phyloP scores from a whole-genome alignment of 495 filamentous ascomycete genomes.

The Talaromyces proteolyticus region DNA sequence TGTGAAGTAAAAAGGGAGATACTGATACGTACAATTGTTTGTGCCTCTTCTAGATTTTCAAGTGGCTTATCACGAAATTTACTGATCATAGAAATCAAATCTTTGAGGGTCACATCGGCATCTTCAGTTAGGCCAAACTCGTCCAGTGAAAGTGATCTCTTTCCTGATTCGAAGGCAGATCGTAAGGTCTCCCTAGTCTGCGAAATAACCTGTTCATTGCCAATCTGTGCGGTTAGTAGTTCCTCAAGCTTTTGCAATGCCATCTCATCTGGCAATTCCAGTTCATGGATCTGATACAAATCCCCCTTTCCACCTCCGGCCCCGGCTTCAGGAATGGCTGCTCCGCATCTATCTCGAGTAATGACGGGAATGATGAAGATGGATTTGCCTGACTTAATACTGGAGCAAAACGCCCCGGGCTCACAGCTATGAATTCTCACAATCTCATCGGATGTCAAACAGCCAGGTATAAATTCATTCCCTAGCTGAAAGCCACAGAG shows the following conservation, averaged over 20 bases:
- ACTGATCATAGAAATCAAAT: constrained; percentile 22
- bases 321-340: constrained; percentile 64
- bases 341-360: constrained; percentile 42
- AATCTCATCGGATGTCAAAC: constrained; percentile 56
- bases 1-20: not conserved
- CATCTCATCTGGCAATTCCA: constrained; percentile 46
- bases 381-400: constrained; percentile 43
- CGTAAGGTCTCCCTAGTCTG: constrained; percentile 26
- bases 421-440: constrained; percentile 89
- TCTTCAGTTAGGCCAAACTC: constrained; percentile 31
- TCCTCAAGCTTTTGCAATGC: constrained; percentile 41
- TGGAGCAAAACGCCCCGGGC: constrained; percentile 57
- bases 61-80: not conserved
- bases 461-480: constrained; percentile 62
- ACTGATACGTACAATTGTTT: constrained; percentile 16
- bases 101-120: constrained; percentile 36
- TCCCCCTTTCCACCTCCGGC: constrained; percentile 78
- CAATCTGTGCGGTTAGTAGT: constrained; percentile 35
- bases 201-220: constrained; percentile 22
- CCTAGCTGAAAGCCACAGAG: constrained; percentile 74
- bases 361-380: constrained; percentile 80
- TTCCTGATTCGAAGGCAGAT: constrained; percentile 26
- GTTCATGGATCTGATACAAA: constrained; percentile 56
- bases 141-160: constrained; percentile 33
- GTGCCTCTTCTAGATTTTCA: constrained; percentile 3